Evolutionary conservation across 176 grass and related monocot genomes (phyloP), one percentile per base, ranked within the genome.

Genomic region (Paspalum vaginatum): DNA sequence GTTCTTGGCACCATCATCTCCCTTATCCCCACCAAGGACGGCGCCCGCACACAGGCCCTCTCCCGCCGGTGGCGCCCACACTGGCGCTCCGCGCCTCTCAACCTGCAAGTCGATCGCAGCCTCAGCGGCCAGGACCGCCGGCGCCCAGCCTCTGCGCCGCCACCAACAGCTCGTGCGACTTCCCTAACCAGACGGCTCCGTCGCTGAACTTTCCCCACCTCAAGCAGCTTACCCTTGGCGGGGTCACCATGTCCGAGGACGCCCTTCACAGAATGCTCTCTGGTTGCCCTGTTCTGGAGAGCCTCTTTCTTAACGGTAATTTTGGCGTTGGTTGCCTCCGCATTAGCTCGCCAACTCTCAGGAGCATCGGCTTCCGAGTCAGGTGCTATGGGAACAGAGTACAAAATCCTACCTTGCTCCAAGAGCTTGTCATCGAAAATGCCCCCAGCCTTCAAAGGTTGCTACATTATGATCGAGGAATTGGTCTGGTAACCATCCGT

Each of bases 391-490:
- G 6, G 43, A 11, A 3, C 9, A 26, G 10, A 0, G 4, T 17
- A 6, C 20, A 11, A 57, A 27, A 22, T 11, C 8, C 4, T 20
- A 42, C 11, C 3, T 1, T 11, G 40, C 9, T 50, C 4, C 25
- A 17, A 16, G 46, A 72, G 16, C 46, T 72, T 8, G 40, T 82
- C 12, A 20, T 82, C 1, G 20, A 73, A 5, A 9, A 82, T 2
- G 80, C 80, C 5, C 80, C 80, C 14, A 15, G 58, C 32, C 68
- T 82, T 15, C 27, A 82, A 24, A 82, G 20, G 12, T 8, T 82
- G 8, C 0, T 66, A 2, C 4, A 3, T 10, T 4, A 10, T 42
- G 1, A 43, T 17, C 39, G 0, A 3, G 0, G 5, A 1, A 1
- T 0, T 10, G 17, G 9, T 11, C 9, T 5, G 18, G 4, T 4